phyloP scores from a whole-genome alignment of 306 rosid species.

The Citrullus mucosospermus region DNA sequence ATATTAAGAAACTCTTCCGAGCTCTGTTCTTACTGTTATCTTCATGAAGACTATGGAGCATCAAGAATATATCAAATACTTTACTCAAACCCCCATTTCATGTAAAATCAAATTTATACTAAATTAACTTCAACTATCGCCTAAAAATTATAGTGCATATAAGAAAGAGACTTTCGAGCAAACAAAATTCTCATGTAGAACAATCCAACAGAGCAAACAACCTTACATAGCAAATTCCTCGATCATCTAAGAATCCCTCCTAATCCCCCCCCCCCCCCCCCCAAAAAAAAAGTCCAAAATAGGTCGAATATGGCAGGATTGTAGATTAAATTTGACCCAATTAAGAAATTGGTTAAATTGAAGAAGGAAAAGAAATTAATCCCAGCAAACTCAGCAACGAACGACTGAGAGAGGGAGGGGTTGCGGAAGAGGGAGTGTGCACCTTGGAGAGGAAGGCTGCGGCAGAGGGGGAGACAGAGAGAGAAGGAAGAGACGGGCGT shows the following conservation, averaged over 20 bases:
- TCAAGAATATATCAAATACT: neutral
- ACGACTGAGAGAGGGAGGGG: neutral
- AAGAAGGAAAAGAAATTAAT: neutral
- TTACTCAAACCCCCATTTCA: neutral
- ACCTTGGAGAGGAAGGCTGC: neutral
- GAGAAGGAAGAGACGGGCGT: neutral
- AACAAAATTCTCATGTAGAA: neutral
- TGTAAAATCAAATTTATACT: neutral
- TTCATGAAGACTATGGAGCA: neutral
- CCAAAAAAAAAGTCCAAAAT: too few species aligned
- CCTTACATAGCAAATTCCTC: too few species aligned
- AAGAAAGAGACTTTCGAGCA: neutral
- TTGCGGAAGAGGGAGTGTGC: neutral
- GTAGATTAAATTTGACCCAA: neutral
- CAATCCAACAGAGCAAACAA: neutral
- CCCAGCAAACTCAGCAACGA: neutral
- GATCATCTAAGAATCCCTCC: too few species aligned
- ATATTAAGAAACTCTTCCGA: neutral
- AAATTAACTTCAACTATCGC: neutral
- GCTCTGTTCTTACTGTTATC: neutral
- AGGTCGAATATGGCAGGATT: neutral
- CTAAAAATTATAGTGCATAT: too few species aligned
- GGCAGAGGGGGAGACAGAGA: neutral
- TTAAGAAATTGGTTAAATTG: neutral
- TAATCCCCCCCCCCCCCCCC: too few species aligned